Base-by-base conservation (phyloP, 2,329 filamentous ascomycete species). In the Claviceps africana region DNA sequence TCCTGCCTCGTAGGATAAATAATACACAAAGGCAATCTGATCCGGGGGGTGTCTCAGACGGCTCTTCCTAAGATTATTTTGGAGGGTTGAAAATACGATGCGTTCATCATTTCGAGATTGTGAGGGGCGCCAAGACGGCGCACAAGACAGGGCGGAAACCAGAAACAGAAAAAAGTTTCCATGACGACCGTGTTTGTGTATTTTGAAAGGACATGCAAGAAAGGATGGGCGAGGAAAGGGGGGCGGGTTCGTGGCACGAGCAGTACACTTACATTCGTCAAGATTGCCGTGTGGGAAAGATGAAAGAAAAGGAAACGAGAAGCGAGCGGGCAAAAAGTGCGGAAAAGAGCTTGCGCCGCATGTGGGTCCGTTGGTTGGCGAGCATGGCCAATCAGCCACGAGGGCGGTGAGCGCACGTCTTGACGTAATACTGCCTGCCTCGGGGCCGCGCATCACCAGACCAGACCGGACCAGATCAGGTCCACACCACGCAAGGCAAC, bases 51-150 rank as follows among this genome's bases (percentile, higher is more conserved):
- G 69, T 72, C 69, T 72, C 62, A 72, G 67, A 72, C 69, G 69
- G 69, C 69, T 72, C 69, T 72, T 72, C 69, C 69, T 72, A 68
- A 64, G 61, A 64, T 58, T 52, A 57, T 55, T 59, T 60, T 60
- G 57, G 56, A 62, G 68, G 68, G 67, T 67, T 67, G 61, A 39
- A 67, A 64, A 61, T 56, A 63, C 61, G 59, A 61, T 56, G 62
- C 21, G 25, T 60, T 69, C 69, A 71, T 71, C 69, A 71, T 70
- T 57, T 61, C 15, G 54, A 53, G 61, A 53, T 53, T 53, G 47
- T 39, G 21, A 44, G 17, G 22, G 22, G 7, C 13, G 10, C 9
- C 19, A 22, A 43, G 28, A 48, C 15, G n/a, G 13, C 1, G 21
- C 3, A n/a, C 15, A 9, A 17, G 15, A 30, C 42, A 25, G 3